Evolutionary conservation across 257 asterid genomes (phyloP), one percentile per base, ranked within the genome.

Genomic region (Cruciata laevipes): DNA sequence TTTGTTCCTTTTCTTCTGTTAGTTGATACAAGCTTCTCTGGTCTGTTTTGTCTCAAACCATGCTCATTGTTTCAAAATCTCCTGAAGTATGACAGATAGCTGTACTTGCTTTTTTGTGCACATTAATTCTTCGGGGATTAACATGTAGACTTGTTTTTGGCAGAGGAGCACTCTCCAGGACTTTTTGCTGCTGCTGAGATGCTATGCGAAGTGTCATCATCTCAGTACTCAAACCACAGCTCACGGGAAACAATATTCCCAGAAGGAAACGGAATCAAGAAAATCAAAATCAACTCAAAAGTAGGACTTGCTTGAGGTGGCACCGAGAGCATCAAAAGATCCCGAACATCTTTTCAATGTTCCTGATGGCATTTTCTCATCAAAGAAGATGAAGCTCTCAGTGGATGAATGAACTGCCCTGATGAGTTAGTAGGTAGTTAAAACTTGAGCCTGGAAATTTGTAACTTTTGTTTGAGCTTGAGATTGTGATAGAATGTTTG

Each of bases 141-240:
- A 60, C 33, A 47, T 38, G 13, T 1, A 47, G 20, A 2, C 49
- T 70, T 38, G 68, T 42, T 62, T 56, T 67, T 55, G 49, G 73
- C 82, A 84, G 95, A 70, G 25, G 88, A 79, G 63, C 69, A 69
- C 71, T 77, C 96, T 37, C 81, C 86, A 31, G 60, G 78, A 40
- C 63, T 68, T 40, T 47, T 80, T 44, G 78, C 73, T 75, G 97
- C 99, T 73, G 99, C 99, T 73, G 86, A 83, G 83, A 88, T 86
- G 4, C 96, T 93, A 13, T 66, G 81, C 65, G 80, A 84, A 70
- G 79, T 93, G 75, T 86, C 95, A 47, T 86, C 95, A 47, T 74
- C 76, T 0, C 38, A 33, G 69, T 71, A 79, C 37, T 44, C 68
- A 6, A 84, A 75, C 76, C 79, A 78, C 71, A 81, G 72, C 60